phyloP scores from a whole-genome alignment of 768 basidiomycete species.

The Boletus fagicola region DNA sequence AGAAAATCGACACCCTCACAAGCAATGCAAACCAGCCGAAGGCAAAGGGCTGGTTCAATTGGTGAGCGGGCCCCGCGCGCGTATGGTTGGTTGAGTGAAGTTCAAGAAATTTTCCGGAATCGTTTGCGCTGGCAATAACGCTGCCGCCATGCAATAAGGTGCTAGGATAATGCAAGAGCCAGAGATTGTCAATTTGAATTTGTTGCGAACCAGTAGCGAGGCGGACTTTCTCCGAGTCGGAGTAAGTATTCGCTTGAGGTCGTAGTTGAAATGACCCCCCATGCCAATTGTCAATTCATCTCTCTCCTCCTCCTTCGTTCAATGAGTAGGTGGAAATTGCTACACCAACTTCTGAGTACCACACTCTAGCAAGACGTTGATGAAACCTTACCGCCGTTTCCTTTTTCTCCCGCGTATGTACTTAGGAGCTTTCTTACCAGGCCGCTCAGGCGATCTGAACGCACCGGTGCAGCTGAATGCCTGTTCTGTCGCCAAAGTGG shows the following conservation, averaged over 20 bases:
- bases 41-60: background rate
- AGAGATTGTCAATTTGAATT: background rate
- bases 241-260: background rate
- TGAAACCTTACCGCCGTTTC: background rate
- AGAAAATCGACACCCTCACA: background rate
- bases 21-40: background rate
- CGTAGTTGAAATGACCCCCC: background rate
- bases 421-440: constrained; percentile 8
- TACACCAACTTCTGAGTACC: background rate
- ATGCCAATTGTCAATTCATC: background rate
- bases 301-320: background rate
- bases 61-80: no score
- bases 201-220: background rate
- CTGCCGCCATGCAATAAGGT: background rate
- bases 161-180: background rate
- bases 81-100: background rate
- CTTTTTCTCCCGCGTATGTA: background rate
- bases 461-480: background rate
- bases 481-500: constrained; percentile 6
- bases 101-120: background rate
- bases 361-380: background rate
- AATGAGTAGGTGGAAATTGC: background rate
- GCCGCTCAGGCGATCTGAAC: constrained; percentile 1
- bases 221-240: background rate
- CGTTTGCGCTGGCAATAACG: background rate